Conservation (phyloP, 2,329 filamentous ascomycete species). For the Stachybotrys chlorohalonatus region DNA sequence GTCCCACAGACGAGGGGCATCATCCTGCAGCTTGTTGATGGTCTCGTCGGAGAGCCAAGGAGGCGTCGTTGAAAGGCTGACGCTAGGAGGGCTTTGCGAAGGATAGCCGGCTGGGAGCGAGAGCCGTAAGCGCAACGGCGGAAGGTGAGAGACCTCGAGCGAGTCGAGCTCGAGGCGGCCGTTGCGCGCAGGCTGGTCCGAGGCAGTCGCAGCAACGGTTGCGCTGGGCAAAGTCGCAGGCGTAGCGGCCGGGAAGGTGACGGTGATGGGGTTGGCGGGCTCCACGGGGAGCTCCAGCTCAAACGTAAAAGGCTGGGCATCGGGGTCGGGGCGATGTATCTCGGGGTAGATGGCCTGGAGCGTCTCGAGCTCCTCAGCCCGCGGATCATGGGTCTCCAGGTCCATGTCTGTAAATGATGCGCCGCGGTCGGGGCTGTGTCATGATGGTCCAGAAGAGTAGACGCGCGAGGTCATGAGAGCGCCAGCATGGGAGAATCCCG, state of each 20-base stretch:
- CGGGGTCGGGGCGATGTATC: slow-evolving; percentile 34
- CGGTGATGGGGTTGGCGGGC: slow-evolving; percentile 43
- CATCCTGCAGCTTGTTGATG: slow-evolving; percentile 38
- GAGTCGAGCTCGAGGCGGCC: slow-evolving; percentile 27
- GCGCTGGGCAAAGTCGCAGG: slow-evolving; percentile 9
- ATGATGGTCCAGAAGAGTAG: slow-evolving; percentile 1
- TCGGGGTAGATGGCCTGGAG: slow-evolving; percentile 61
- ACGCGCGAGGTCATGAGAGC: no score
- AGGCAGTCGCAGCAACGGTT: background rate
- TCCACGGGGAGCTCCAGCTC: slow-evolving; percentile 49
- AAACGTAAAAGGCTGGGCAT: slow-evolving; percentile 35
- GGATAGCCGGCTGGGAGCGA: slow-evolving; percentile 51
- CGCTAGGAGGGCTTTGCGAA: slow-evolving; percentile 36
- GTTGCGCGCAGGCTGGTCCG: slow-evolving; percentile 2
- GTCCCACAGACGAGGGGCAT: slow-evolving; percentile 49
- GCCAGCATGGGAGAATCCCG: no score
- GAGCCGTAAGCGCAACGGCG: slow-evolving; percentile 45
- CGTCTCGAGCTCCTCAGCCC: slow-evolving; percentile 49
- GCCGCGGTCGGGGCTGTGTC: slow-evolving; percentile 1
- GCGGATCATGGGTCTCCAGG: slow-evolving; percentile 39
- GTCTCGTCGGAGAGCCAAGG: slow-evolving; percentile 45
- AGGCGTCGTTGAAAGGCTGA: slow-evolving; percentile 43
- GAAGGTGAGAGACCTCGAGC: slow-evolving; percentile 46
- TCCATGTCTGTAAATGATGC: slow-evolving; percentile 21
- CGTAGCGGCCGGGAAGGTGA: slow-evolving; percentile 42